A percentile compares a stretch with the other conserved stretches of the same genome.
These are phyloP conservation scores for Usnea hakonensis DNA, from an alignment of 495 filamentous ascomycete species.

Conservation along the genomic window DNA sequence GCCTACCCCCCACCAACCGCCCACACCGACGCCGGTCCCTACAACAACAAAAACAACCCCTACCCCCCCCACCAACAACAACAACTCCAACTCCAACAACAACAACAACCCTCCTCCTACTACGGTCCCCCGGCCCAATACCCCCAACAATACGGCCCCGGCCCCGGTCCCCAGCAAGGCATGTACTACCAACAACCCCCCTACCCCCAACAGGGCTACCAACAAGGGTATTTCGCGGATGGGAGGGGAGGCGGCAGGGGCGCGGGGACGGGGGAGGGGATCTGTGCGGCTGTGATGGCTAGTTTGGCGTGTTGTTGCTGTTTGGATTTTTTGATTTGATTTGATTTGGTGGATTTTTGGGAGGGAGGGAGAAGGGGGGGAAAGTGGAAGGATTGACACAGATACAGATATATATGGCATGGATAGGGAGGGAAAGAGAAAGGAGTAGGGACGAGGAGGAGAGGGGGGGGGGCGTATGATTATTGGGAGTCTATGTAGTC, in stretches of 20 bases:
- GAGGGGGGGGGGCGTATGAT: too few species aligned
- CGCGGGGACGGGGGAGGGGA: conserved; percentile 20
- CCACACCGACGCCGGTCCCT: conserved; percentile 17
- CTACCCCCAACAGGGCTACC: conserved; percentile 8
- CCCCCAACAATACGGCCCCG: conserved; percentile 2
- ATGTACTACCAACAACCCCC: conserved; percentile 29
- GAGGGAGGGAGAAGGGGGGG: background rate
- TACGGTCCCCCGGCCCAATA: background rate
- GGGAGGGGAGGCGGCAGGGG: conserved; percentile 12
- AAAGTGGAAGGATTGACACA: background rate
- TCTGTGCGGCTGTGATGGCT: conserved; percentile 30
- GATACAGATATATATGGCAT: background rate
- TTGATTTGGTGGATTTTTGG: conserved; percentile 15
- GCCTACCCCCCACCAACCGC: conserved; percentile 18
- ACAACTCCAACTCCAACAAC: background rate
- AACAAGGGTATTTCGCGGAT: conserved; percentile 24
- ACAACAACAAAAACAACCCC: too few species aligned
- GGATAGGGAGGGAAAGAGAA: background rate
- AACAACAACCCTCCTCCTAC: background rate
- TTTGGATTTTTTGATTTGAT: conserved; percentile 32
- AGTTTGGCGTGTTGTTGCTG: conserved; percentile 36
- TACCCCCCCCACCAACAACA: too few species aligned
- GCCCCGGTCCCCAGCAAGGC: background rate
- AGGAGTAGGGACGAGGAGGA: too few species aligned
- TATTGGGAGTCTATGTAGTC: too few species aligned